Conservation (phyloP, 495 filamentous ascomycete species). For the Podospora appendiculata region DNA sequence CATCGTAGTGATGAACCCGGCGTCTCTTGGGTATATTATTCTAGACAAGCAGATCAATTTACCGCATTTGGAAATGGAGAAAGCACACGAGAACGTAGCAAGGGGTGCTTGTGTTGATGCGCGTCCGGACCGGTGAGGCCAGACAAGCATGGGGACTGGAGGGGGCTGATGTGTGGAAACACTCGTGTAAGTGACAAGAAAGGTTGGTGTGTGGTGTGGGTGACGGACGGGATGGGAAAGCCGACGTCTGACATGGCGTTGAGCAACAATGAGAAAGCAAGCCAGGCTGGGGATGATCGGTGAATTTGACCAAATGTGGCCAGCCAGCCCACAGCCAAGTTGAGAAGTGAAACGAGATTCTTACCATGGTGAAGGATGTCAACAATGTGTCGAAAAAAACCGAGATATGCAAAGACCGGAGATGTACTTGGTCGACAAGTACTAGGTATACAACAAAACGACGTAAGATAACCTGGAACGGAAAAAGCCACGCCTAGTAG, state of each 20-base stretch:
- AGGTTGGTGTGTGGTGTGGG: conserved; percentile 6
- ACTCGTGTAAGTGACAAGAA: conserved; percentile 12
- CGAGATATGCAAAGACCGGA: conserved; percentile 16
- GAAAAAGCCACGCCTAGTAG: conserved; percentile 3
- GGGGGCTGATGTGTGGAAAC: conserved; percentile 25
- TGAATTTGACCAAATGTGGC: conserved; percentile 13
- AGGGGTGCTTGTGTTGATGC: neutral
- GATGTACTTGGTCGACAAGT: conserved; percentile 16
- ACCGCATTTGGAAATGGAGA: conserved; percentile 23
- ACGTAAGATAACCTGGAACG: conserved; percentile 6
- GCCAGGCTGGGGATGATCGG: conserved; percentile 7
- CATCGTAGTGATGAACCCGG: conserved; percentile 32
- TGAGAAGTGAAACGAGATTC: conserved; percentile 5
- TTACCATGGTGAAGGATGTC: conserved; percentile 34
- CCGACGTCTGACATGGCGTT: conserved; percentile 6
- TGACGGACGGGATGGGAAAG: conserved; percentile 1
- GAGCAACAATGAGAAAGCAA: conserved; percentile 7
- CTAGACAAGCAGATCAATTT: conserved; percentile 41
- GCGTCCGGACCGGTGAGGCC: conserved; percentile 22
- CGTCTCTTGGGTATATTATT: conserved; percentile 42
- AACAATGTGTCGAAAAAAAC: conserved; percentile 29
- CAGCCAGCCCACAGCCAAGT: too few relatives aligned
- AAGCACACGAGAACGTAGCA: conserved; percentile 9
- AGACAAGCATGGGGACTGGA: conserved; percentile 11
- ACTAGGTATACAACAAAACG: conserved; percentile 14